Evolutionary conservation across 2,329 filamentous ascomycete genomes (phyloP), one percentile per base, ranked within the genome.

Genomic region (Arthrobotrys musiformis): DNA sequence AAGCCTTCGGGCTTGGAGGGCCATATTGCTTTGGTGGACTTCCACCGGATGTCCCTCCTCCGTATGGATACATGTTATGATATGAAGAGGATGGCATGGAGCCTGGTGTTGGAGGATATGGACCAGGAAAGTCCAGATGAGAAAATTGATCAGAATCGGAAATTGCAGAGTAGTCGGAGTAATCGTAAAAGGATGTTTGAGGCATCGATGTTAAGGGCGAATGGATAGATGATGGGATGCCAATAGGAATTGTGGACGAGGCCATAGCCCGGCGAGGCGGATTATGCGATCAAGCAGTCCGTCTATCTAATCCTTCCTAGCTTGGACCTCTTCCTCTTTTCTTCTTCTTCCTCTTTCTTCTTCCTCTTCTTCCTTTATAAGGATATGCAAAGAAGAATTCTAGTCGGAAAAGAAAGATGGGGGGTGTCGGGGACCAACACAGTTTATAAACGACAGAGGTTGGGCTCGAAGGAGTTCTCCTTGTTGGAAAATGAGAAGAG

Each of bases 41-140:
- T n/a, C 73, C 73, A 77, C 70, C 70, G 48, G 60, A 61, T 56
- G 73, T 60, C 30, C 73, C 66, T 58, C 63, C 64, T 70, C 66
- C 66, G 48, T 77, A 77, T 44, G 73, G 73, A 77, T 77, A 77
- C 73, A 77, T 77, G 66, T 77, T 77, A 60, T 70, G 73, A 70
- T 77, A 77, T n/a, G 73, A 77, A 37, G 73, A 75, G 30, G 63
- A 70, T 54, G 73, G 73, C 73, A 77, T 70, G 46, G 73, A 77
- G 40, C 48, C 54, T 66, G 73, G 73, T 13, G 73, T 77, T 30
- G 56, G 73, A 33, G 73, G 73, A 54, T 77, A 77, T 28, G 66
- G 60, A 58, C 64, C 58, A 15, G 63, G 44, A 33, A 70, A 77
- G 22, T 77, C 73, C 8, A 77, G 26, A 28, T 70, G 56, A 52